Base-by-base conservation (phyloP, 75 land plant species). In the Isoetes taiwanensis region DNA sequence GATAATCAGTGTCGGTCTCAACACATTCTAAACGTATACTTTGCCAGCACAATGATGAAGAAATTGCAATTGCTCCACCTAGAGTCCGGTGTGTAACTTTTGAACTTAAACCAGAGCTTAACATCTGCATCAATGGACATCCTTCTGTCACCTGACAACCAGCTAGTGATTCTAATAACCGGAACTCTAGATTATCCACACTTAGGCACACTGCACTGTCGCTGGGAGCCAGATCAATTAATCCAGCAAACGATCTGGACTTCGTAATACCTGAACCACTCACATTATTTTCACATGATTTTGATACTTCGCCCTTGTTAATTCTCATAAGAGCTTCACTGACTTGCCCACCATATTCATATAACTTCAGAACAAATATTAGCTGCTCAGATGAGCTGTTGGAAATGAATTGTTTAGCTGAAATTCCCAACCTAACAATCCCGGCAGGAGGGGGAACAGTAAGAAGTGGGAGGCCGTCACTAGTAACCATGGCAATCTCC, bases 351-450 rank as follows among this genome's bases (percentile, higher is more conserved):
- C 87, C 64, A 53, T 94, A 80, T n/a, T 81, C 50, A 72, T 88
- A 94, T 30, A 88, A 74, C 72, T 80, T 81, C 57, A 94, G 71
- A 30, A 88, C 84, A 65, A 88, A 88, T 43, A 94, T 73, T 38
- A 94, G 70, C 60, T 94, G 99, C 75, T 94, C 90, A 46, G 80
- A 73, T 33, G 99, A 94, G 0, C 88, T 82, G 50, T 94, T 79
- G 14, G 96, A 94, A 21, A 69, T 56, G 61, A 70, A 84, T 53
- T 76, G 70, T 53, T 84, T 63, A 64, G 75, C 81, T 19, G 85
- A 62, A 55, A 94, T 57, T 26, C 90, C 99, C 52, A 94, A 57
- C 63, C 99, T 65, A 9, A 94, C 96, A 57, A 88, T 39, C 28
- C 99, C 99, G 28, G 81, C 90, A 35, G 99, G 90, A 58, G 99